Evolutionary conservation across 2,329 filamentous ascomycete species (phyloP).

Genomic region (Beauveria australis): DNA sequence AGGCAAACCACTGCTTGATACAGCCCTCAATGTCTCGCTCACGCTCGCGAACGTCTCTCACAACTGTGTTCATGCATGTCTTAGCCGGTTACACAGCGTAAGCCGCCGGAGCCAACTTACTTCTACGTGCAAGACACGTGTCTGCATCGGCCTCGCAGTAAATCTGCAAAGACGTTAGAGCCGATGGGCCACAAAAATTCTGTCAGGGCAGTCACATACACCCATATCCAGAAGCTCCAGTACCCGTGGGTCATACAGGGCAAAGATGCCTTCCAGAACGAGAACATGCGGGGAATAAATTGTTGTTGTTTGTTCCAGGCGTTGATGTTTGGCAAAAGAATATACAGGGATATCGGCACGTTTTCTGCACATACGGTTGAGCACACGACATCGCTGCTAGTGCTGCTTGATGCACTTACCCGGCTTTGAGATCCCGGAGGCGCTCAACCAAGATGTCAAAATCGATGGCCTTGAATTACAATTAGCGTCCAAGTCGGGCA

Average conservation of each 20-base stretch:
- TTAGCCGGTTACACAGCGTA: conserved; percentile 8
- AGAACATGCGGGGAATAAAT: conserved; percentile 96
- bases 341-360: conserved; percentile 89
- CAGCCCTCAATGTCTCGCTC: conserved; percentile 89
- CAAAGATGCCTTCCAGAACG: conserved; percentile 92
- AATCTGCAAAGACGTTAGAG: conserved; percentile 43
- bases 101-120: conserved; percentile 41
- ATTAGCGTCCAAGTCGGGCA: not conserved
- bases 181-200: not conserved
- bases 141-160: conserved; percentile 96
- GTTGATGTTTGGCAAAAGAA: conserved; percentile 86
- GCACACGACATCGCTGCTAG: conserved; percentile 5
- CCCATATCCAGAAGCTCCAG: conserved; percentile 85
- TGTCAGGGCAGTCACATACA: conserved; percentile 33
- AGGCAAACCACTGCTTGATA: conserved; percentile 96
- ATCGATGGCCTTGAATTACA: conserved; percentile 60
- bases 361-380: conserved; percentile 45
- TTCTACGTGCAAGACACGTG: conserved; percentile 80
- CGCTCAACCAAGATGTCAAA: conserved; percentile 81
- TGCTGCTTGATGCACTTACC: conserved; percentile 47
- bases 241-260: conserved; percentile 79
- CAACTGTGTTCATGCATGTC: conserved; percentile 40
- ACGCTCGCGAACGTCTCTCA: conserved; percentile 82
- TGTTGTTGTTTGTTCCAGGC: conserved; percentile 68
- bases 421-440: conserved; percentile 78